phyloP scores from a whole-genome alignment of 2,329 filamentous ascomycete genomes.

The Aspergillus candidus region DNA sequence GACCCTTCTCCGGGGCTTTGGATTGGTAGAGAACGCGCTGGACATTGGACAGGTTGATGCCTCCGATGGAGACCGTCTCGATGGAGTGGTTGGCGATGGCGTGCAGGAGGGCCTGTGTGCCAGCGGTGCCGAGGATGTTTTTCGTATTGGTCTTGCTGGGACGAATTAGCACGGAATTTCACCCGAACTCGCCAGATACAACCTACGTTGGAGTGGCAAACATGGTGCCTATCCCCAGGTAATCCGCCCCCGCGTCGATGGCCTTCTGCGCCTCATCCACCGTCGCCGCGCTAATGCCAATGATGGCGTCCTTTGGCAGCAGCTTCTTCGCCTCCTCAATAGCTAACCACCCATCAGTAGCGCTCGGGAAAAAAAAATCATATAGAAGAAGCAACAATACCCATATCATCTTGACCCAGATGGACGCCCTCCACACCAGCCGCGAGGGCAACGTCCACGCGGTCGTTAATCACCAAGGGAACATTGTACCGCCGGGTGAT shows the following conservation, averaged over 20 bases:
- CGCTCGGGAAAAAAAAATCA: not conserved
- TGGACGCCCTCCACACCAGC: slow-evolving; percentile 88
- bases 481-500: slow-evolving; percentile 63
- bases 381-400: slow-evolving; percentile 41
- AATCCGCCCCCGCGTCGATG: slow-evolving; percentile 72
- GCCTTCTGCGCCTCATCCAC: slow-evolving; percentile 66
- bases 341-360: slow-evolving; percentile 37
- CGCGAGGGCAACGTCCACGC: slow-evolving; percentile 80
- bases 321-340: slow-evolving; percentile 61
- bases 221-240: slow-evolving; percentile 84
- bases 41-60: slow-evolving; percentile 71
- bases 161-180: slow-evolving; percentile 3
- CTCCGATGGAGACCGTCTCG: slow-evolving; percentile 72
- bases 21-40: slow-evolving; percentile 70
- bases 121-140: slow-evolving; percentile 67
- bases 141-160: slow-evolving; percentile 79
- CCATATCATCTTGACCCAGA: slow-evolving; percentile 89
- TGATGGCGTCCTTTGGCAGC: slow-evolving; percentile 70
- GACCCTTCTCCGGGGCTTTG: slow-evolving; percentile 47
- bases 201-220: slow-evolving; percentile 74
- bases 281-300: slow-evolving; percentile 80
- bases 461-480: slow-evolving; percentile 87
- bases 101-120: slow-evolving; percentile 60
- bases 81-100: slow-evolving; percentile 49
- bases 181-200: not conserved